A percentile compares a stretch with the other conserved stretches of the same genome.
These are phyloP conservation scores for Puccinia horiana DNA, from an alignment of 1,284 basidiomycete genomes.

Conservation along the genomic window DNA sequence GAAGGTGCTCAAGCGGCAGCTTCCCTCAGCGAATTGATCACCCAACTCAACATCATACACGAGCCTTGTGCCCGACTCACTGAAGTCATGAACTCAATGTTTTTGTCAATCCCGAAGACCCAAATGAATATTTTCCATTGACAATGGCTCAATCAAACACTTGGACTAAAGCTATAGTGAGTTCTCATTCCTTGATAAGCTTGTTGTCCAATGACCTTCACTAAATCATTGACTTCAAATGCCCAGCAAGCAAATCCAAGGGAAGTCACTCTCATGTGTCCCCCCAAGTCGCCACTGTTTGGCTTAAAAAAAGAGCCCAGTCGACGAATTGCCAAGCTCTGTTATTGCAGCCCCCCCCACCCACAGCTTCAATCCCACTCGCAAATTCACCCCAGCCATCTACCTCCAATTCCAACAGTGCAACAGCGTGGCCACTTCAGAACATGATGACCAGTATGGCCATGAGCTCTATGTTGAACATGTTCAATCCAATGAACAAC, in stretches of 20 bases:
- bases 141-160: not conserved
- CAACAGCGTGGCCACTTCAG: too few relatives aligned
- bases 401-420: too few relatives aligned
- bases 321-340: too few relatives aligned
- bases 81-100: not conserved
- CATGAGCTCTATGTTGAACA: too few relatives aligned
- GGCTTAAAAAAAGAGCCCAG: not conserved
- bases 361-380: too few relatives aligned
- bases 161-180: constrained; percentile 4
- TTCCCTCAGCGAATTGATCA: not conserved
- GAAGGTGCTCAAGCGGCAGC: not conserved
- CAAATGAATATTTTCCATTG: not conserved
- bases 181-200: too few relatives aligned
- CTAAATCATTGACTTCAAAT: not conserved
- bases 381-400: too few relatives aligned
- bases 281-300: constrained; percentile 18
- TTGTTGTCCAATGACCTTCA: too few relatives aligned
- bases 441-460: too few relatives aligned
- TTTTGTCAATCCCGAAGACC: not conserved
- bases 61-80: not conserved
- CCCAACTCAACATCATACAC: not conserved
- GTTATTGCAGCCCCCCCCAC: too few relatives aligned
- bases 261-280: not conserved
- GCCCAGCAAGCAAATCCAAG: not conserved
- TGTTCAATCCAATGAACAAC: too few relatives aligned